A percentile compares a stretch with the other conserved stretches of the same genome.
Evolutionary conservation across 371 early-diverging fungal genomes (phyloP).

Genomic region (Circinella minor): DNA sequence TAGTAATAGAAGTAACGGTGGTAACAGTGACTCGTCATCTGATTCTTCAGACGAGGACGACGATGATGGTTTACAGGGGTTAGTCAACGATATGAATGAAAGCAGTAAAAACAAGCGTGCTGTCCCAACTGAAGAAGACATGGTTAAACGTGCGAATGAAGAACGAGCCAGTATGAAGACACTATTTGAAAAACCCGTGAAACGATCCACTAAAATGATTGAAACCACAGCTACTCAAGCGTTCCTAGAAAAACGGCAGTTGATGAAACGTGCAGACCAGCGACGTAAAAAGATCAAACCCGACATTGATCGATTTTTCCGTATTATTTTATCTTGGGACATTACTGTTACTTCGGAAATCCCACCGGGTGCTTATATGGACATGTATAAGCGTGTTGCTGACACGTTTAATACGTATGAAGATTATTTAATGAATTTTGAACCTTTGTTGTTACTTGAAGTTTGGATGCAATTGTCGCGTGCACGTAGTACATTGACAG

Average conservation of each 20-base stretch:
- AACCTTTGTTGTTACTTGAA: conserved; percentile 86
- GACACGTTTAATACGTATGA: conserved; percentile 58
- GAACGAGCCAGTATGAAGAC: conserved; percentile 43
- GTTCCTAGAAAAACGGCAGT: conserved; percentile 23
- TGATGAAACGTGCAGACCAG: conserved; percentile 26
- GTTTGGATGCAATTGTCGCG: conserved; percentile 83
- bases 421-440: conserved; percentile 73
- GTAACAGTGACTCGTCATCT: conserved; percentile 24
- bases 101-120: conserved; percentile 9
- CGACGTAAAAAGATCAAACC: conserved; percentile 52
- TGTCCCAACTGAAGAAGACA: conserved; percentile 5
- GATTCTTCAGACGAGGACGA: conserved; percentile 38
- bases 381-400: conserved; percentile 53
- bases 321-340: conserved; percentile 62
- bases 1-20: not conserved
- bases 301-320: conserved; percentile 50
- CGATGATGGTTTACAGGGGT: conserved; percentile 20
- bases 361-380: conserved; percentile 38
- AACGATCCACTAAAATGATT: conserved; percentile 41
- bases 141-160: conserved; percentile 6
- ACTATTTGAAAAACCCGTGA: conserved; percentile 31
- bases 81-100: conserved; percentile 34
- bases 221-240: conserved; percentile 29
- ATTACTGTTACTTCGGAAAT: conserved; percentile 44
- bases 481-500: conserved; percentile 67